phyloP scores from a whole-genome alignment of 345 rosid species.

The Citrus glauca region DNA sequence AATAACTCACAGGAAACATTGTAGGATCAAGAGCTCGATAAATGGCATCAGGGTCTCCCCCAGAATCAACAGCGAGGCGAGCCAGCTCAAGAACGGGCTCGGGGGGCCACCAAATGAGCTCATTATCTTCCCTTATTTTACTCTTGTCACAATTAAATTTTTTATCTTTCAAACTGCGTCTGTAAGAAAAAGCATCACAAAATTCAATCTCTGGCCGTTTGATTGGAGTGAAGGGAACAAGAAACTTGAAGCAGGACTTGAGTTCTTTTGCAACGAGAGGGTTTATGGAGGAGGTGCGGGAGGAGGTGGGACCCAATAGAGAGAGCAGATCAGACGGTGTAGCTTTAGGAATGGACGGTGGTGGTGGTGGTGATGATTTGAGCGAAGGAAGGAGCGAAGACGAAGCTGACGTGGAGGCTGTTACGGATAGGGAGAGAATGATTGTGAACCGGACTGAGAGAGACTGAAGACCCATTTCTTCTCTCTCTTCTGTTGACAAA shows the following conservation, averaged over 20 bases:
- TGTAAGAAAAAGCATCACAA: neutral
- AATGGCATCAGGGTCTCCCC: slow-evolving; percentile 71
- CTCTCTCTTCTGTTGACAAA: neutral
- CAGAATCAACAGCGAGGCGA: slow-evolving; percentile 84
- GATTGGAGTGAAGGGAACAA: slow-evolving; percentile 53
- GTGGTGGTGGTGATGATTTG: slow-evolving; percentile 21
- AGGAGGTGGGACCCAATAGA: slow-evolving; percentile 50
- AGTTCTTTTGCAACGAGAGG: slow-evolving; percentile 55
- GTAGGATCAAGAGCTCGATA: slow-evolving; percentile 69
- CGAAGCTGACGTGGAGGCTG: slow-evolving; percentile 40
- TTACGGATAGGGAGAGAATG: slow-evolving; percentile 50
- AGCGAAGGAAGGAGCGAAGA: slow-evolving; percentile 10
- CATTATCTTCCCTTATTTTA: slow-evolving; percentile 31
- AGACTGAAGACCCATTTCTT: slow-evolving; percentile 29
- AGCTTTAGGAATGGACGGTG: slow-evolving; percentile 47
- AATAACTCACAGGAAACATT: slow-evolving; percentile 46
- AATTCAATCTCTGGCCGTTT: neutral
- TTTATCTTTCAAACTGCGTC: slow-evolving; percentile 13
- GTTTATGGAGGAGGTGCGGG: slow-evolving; percentile 40
- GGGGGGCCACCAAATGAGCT: slow-evolving; percentile 93
- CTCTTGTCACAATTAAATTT: neutral
- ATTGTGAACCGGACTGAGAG: slow-evolving; percentile 41
- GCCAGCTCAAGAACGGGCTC: slow-evolving; percentile 77
- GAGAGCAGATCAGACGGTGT: slow-evolving; percentile 70
- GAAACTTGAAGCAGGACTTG: slow-evolving; percentile 67